Conservation (phyloP, 441 rosid genomes). For the Codiaeum variegatum region DNA sequence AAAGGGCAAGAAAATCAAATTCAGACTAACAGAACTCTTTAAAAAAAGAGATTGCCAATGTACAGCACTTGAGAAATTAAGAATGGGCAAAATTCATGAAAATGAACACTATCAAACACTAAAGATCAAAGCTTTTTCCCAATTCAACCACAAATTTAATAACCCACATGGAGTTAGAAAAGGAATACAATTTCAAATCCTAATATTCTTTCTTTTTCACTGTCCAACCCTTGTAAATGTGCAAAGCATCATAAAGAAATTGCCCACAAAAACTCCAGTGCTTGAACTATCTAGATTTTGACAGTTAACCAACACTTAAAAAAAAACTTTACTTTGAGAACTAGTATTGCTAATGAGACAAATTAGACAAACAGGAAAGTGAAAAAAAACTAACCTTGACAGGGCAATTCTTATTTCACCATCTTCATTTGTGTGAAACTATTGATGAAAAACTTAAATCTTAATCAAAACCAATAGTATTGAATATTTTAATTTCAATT, state of each 20-base stretch:
- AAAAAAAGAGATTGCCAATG: background rate
- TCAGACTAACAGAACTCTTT: background rate
- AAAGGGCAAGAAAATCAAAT: background rate
- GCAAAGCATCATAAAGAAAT: conserved; percentile 25
- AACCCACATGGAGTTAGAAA: background rate
- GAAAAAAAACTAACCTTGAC: conserved; percentile 26
- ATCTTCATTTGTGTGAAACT: conserved; percentile 11
- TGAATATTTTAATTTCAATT: background rate
- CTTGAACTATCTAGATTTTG: conserved; percentile 30
- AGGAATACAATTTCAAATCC: background rate
- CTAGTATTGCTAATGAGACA: conserved; percentile 7
- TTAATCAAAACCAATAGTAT: background rate
- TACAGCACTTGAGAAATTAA: background rate
- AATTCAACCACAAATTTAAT: conserved; percentile 13
- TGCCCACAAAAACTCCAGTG: conserved; percentile 30
- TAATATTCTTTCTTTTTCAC: conserved; percentile 14
- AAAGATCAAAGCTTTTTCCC: background rate
- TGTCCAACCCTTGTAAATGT: conserved; percentile 22
- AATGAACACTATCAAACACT: background rate
- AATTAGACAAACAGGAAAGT: conserved; percentile 7
- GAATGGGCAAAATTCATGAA: background rate
- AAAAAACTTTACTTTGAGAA: conserved; percentile 20
- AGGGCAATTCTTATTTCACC: conserved; percentile 20
- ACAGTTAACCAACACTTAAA: conserved; percentile 34
- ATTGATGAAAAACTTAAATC: background rate